phyloP scores from a whole-genome alignment of 2,329 filamentous ascomycete species.

The Cordyceps javanica region DNA sequence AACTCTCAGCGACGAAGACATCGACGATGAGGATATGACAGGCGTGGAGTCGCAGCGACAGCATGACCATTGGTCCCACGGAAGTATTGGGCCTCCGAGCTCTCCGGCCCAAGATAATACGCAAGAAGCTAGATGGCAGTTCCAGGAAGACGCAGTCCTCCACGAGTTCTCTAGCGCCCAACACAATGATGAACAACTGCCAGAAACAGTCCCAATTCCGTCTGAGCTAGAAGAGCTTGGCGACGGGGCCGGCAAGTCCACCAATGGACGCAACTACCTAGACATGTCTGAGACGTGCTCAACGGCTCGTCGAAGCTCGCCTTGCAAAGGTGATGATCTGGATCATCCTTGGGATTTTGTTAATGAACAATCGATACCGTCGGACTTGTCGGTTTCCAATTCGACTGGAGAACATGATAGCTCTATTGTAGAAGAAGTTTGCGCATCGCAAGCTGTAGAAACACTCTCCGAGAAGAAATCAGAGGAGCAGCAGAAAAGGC shows the following conservation, averaged over 20 bases:
- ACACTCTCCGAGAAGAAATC: neutral
- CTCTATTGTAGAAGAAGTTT: neutral
- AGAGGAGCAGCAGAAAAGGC: neutral
- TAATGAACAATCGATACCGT: neutral
- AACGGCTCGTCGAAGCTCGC: slow-evolving; percentile 22
- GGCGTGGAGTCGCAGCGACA: slow-evolving; percentile 18
- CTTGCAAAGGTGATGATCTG: neutral
- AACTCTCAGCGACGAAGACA: neutral
- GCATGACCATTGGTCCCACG: neutral
- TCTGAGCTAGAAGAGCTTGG: neutral
- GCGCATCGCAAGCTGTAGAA: neutral
- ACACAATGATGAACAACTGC: slow-evolving; percentile 20
- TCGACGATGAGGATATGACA: neutral
- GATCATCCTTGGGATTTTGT: neutral
- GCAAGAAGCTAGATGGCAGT: slow-evolving; percentile 17
- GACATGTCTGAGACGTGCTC: slow-evolving; percentile 33
- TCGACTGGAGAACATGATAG: neutral
- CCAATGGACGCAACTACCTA: slow-evolving; percentile 7
- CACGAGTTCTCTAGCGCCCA: slow-evolving; percentile 24
- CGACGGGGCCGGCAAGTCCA: neutral
- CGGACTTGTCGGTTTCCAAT: neutral
- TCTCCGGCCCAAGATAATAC: slow-evolving; percentile 20
- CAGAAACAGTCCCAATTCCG: slow-evolving; percentile 26
- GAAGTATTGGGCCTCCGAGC: neutral
- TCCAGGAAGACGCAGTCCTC: slow-evolving; percentile 17